A percentile compares a stretch with the other conserved stretches of the same genome.
Conservation (phyloP, 2,329 filamentous ascomycete species). For the Didymella glomerata region DNA sequence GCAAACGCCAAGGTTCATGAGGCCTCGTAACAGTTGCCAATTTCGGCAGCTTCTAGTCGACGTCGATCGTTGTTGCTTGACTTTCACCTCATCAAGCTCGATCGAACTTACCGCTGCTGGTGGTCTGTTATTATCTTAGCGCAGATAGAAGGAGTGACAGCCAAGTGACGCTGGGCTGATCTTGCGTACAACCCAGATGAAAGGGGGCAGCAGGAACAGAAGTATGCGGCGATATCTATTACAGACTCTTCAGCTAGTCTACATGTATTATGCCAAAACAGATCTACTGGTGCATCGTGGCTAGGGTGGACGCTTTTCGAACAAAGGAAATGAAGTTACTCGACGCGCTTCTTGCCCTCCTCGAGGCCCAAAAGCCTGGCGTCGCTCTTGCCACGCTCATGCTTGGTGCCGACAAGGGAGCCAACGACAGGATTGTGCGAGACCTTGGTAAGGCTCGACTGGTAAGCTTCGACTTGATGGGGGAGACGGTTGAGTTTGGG, state of each 20-base stretch:
- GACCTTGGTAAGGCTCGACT: slow-evolving; percentile 84
- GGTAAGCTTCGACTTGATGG: slow-evolving; percentile 86
- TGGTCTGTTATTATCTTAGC: neutral
- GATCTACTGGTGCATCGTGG: slow-evolving; percentile 7
- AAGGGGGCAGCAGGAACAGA: neutral
- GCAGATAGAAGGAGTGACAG: neutral
- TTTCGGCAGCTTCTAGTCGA: neutral
- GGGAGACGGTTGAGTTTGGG: slow-evolving; percentile 91
- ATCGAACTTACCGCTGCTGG: neutral
- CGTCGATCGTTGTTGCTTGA: neutral
- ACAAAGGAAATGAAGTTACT: slow-evolving; percentile 58
- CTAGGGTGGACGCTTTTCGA: neutral
- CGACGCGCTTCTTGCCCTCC: slow-evolving; percentile 98
- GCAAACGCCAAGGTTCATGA: neutral
- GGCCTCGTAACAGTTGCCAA: neutral
- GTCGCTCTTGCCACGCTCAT: slow-evolving; percentile 85
- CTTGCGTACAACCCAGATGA: neutral
- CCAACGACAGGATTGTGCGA: slow-evolving; percentile 85
- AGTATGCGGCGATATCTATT: neutral
- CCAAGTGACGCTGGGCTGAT: neutral
- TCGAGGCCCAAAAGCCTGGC: slow-evolving; percentile 85
- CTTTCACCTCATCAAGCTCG: neutral
- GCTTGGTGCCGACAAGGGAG: slow-evolving; percentile 68
- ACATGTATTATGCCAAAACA: slow-evolving; percentile 5
- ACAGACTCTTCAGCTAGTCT: slow-evolving; percentile 4